Evolutionary conservation across 331 rosid genomes (phyloP), one percentile per base, ranked within the genome.

Genomic region (Malus hybrid): DNA sequence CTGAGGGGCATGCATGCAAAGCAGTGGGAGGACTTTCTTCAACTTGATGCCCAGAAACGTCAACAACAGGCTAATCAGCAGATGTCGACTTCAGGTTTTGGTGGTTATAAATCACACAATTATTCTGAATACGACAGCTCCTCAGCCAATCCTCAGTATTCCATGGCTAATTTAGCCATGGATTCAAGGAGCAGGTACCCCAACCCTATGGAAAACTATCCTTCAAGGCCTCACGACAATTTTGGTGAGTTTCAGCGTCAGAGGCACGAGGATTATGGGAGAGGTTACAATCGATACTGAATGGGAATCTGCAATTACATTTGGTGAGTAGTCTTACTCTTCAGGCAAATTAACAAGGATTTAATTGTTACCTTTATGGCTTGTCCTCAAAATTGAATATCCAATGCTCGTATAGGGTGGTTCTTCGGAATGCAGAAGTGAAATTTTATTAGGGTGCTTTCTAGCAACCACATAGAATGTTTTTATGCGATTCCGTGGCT

Each of bases 1-100:
- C 52, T 92, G 91, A 92, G 92, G 84, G 85, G 78, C 7, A 76
- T 82, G 36, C 99, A 90, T 71, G 71, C 96, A 56, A 89, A 88
- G 81, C 93, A 88, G 73, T 92, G 98, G 98, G 97, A 90, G 24
- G 92, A 90, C 34, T 92, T 95, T 86, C 92, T 90, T 80, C 88
- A 85, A 85, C 80, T 88, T 89, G 97, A 90, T 79, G 79, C 85
- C 61, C 97, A 87, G 84, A 92, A 87, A 83, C 87, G 76, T 64
- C 96, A 90, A 82, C 97, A 87, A 81, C 96, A 88, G 80, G 77
- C 89, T 73, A 82, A 80, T 70, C 97, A 86, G 81, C 96, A 84
- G 80, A 75, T 89, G 74, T 64, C 97, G 13, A 7, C 83, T 44
- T 83, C 93, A 67, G 85, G 91, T 76, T 92, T 80, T 80, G 86